Percentiles rank a stretch among this genome's conserved stretches.
phyloP scores from a whole-genome alignment of 176 grass and related monocot species.

The Alopecurus myosuroides region DNA sequence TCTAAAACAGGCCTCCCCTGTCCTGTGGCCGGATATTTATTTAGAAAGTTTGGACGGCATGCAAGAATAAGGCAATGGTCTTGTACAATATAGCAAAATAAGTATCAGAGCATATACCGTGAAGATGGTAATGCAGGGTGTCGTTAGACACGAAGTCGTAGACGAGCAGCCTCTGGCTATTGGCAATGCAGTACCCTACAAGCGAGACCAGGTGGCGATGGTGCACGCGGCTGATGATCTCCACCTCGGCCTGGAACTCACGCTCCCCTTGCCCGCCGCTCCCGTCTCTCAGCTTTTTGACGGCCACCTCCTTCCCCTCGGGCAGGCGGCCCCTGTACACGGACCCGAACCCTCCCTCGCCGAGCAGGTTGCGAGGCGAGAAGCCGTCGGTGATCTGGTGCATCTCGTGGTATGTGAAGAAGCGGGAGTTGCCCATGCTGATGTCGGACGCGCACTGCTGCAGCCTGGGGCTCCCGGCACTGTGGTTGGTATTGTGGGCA shows the following conservation, averaged over 20 bases:
- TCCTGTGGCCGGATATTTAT: conserved; percentile 28
- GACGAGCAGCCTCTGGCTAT: conserved; percentile 71
- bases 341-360: conserved; percentile 80
- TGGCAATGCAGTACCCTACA: conserved; percentile 77
- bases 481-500: conserved; percentile 24
- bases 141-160: conserved; percentile 84
- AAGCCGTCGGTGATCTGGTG: conserved; percentile 79
- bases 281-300: conserved; percentile 71
- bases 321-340: conserved; percentile 70
- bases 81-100: not conserved
- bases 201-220: conserved; percentile 92
- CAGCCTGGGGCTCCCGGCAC: conserved; percentile 32
- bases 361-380: conserved; percentile 60
- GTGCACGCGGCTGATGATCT: conserved; percentile 84
- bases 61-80: too few relatives aligned
- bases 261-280: conserved; percentile 76
- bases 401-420: conserved; percentile 72
- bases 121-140: conserved; percentile 83
- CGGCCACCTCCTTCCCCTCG: conserved; percentile 69
- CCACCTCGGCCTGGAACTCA: conserved; percentile 97
- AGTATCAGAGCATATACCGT: conserved; percentile 49
- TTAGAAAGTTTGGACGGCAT: too few relatives aligned
- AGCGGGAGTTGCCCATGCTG: conserved; percentile 56
- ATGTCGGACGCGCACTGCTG: conserved; percentile 53
- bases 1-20: conserved; percentile 54